A percentile compares a stretch with the other conserved stretches of the same genome.
These are phyloP conservation scores for Sherardia arvensis DNA, from an alignment of 257 asterid species.

Conservation along the genomic window DNA sequence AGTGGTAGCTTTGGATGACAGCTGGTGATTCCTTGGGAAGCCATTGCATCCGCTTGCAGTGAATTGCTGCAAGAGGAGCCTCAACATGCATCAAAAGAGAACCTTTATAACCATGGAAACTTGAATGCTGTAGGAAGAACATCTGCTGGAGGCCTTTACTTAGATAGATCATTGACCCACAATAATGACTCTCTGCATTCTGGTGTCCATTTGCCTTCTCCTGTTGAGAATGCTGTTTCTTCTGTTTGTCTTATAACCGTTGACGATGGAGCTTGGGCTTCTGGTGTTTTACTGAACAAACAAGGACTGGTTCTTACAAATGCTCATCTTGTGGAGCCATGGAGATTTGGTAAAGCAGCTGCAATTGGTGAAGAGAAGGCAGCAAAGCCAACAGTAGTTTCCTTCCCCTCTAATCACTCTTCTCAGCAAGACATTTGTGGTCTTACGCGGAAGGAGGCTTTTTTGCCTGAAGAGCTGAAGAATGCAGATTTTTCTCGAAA, in stretches of 20 bases:
- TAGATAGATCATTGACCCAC: conserved; percentile 23
- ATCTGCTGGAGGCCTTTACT: conserved; percentile 12
- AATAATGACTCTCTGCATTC: conserved; percentile 24
- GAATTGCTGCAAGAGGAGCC: conserved; percentile 50
- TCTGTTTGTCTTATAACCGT: conserved; percentile 84
- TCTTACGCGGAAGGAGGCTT: conserved; percentile 13
- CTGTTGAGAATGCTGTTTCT: conserved; percentile 66
- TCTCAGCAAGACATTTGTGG: conserved; percentile 18
- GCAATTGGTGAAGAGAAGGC: conserved; percentile 31
- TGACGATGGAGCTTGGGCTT: conserved; percentile 97
- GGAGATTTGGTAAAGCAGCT: conserved; percentile 87
- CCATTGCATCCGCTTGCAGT: conserved; percentile 69
- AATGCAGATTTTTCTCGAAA: conserved; percentile 20
- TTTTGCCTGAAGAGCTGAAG: conserved; percentile 21
- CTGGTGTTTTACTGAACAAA: conserved; percentile 82
- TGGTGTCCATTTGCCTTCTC: conserved; percentile 31
- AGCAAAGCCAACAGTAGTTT: conserved; percentile 24
- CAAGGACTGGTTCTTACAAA: conserved; percentile 91
- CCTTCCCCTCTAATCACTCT: conserved; percentile 20
- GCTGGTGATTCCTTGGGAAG: conserved; percentile 99
- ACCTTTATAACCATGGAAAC: conserved; percentile 25
- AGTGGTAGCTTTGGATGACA: conserved; percentile 36
- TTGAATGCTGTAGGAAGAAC: conserved; percentile 26
- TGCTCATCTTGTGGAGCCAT: conserved; percentile 96
- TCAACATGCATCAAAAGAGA: conserved; percentile 30